A percentile compares a stretch with the other conserved stretches of the same genome.
phyloP scores from a whole-genome alignment of 2,329 filamentous ascomycete genomes.

The Huntiella decipiens region DNA sequence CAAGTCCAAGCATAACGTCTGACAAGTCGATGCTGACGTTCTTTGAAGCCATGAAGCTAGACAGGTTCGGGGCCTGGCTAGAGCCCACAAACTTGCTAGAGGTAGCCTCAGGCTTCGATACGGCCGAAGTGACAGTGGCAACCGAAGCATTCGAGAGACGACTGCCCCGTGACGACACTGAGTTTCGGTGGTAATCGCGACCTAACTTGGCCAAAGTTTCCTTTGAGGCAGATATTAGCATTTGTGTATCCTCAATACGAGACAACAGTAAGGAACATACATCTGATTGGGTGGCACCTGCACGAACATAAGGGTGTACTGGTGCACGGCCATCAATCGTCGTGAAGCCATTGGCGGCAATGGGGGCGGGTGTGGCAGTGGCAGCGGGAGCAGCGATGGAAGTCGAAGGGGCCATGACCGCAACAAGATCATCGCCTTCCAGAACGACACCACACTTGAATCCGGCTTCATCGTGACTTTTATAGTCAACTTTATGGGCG shows the following conservation, averaged over 20 bases:
- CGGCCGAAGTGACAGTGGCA: background rate
- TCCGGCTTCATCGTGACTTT: slow-evolving; percentile 88
- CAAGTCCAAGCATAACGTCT: slow-evolving; percentile 7
- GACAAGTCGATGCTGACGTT: slow-evolving; percentile 8
- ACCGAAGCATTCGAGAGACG: background rate
- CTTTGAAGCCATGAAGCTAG: slow-evolving; percentile 10
- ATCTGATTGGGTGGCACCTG: slow-evolving; percentile 8
- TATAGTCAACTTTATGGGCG: slow-evolving; percentile 79
- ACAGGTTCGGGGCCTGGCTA: slow-evolving; percentile 9
- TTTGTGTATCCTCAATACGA: slow-evolving; percentile 10
- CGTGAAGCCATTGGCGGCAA: background rate
- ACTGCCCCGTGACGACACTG: background rate
- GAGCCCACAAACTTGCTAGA: slow-evolving; percentile 9
- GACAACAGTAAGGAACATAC: slow-evolving; percentile 10
- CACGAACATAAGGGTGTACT: slow-evolving; percentile 6
- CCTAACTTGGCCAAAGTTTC: background rate
- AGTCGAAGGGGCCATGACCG: slow-evolving; percentile 1
- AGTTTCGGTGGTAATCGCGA: slow-evolving; percentile 3
- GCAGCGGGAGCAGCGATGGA: background rate
- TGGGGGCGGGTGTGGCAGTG: background rate
- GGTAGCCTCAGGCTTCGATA: background rate
- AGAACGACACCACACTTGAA: slow-evolving; percentile 70
- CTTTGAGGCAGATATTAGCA: slow-evolving; percentile 7
- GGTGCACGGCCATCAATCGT: background rate
- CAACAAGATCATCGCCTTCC: slow-evolving; percentile 23